Evolutionary conservation across 768 basidiomycete genomes (phyloP).

Genomic region (Hebeloma cylindrosporum): DNA sequence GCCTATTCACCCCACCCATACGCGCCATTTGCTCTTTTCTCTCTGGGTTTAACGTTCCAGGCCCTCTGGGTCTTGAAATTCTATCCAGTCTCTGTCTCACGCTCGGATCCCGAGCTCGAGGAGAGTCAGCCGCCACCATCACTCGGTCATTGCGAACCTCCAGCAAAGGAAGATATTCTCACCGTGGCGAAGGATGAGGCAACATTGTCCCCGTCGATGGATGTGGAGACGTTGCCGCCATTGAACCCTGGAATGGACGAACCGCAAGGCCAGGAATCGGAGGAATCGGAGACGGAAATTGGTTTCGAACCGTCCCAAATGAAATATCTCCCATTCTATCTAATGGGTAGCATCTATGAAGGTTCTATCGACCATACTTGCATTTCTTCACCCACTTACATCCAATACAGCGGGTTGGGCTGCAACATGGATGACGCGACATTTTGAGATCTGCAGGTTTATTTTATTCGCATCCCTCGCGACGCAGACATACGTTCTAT

Average conservation of each 20-base stretch:
- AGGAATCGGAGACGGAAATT: neutral
- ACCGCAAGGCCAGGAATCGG: too few species aligned
- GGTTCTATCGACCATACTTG: neutral
- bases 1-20: slow-evolving; percentile 14
- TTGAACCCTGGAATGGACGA: too few species aligned
- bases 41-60: slow-evolving; percentile 6
- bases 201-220: too few species aligned
- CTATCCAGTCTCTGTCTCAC: neutral
- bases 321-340: slow-evolving; percentile 5
- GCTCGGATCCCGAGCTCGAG: neutral
- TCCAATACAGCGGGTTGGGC: neutral
- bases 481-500: slow-evolving; percentile 6
- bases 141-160: too few species aligned
- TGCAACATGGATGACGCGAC: slow-evolving; percentile 6
- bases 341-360: slow-evolving; percentile 4
- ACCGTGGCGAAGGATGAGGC: neutral
- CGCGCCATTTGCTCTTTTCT: slow-evolving; percentile 7
- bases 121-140: too few species aligned
- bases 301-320: slow-evolving; percentile 3
- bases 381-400: neutral
- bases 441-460: slow-evolving; percentile 8
- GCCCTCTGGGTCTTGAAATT: slow-evolving; percentile 9
- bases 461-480: slow-evolving; percentile 3
- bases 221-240: too few species aligned
- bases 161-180: neutral